These are phyloP conservation scores for Aspergillus kassunensis DNA, from an alignment of 495 filamentous ascomycete species.

Conservation along the genomic window DNA sequence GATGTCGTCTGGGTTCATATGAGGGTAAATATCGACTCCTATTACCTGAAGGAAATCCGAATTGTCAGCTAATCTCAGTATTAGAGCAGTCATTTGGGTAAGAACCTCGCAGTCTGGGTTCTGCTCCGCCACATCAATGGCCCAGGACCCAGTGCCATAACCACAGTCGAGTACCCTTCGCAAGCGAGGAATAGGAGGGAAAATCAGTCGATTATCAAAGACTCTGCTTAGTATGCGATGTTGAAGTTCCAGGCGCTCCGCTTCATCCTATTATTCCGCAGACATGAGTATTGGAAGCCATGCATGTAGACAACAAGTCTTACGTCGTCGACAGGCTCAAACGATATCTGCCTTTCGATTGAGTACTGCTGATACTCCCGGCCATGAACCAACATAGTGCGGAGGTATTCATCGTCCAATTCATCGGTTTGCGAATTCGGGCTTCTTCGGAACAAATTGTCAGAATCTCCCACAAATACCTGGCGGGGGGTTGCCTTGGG, in stretches of 20 bases:
- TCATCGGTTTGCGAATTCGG: slow-evolving; percentile 48
- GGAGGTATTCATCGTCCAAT: slow-evolving; percentile 57
- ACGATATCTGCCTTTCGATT: slow-evolving; percentile 67
- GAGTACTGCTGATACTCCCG: slow-evolving; percentile 72
- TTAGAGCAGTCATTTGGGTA: neutral
- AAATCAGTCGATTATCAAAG: slow-evolving; percentile 74
- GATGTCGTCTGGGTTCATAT: slow-evolving; percentile 64
- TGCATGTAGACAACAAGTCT: slow-evolving; percentile 10
- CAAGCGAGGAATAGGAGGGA: slow-evolving; percentile 65
- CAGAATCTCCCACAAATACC: slow-evolving; percentile 17
- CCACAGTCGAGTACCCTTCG: slow-evolving; percentile 73
- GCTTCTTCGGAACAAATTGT: slow-evolving; percentile 31
- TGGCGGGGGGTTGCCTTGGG: slow-evolving; percentile 7
- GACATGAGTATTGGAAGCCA: slow-evolving; percentile 14
- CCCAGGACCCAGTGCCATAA: slow-evolving; percentile 63
- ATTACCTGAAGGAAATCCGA: slow-evolving; percentile 56
- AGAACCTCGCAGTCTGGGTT: slow-evolving; percentile 71
- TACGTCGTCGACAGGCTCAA: slow-evolving; percentile 85
- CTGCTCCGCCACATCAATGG: slow-evolving; percentile 56
- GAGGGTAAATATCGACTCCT: slow-evolving; percentile 75
- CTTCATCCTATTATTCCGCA: slow-evolving; percentile 62
- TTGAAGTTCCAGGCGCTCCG: slow-evolving; percentile 67
- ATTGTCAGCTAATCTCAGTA: slow-evolving; percentile 14
- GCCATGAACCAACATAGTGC: slow-evolving; percentile 61
- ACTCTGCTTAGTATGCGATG: slow-evolving; percentile 66